A percentile compares a stretch with the other conserved stretches of the same genome.
These are phyloP conservation scores for Geotrichum aggregatum DNA, from an alignment of 1,139 yeast species.

Conservation along the genomic window DNA sequence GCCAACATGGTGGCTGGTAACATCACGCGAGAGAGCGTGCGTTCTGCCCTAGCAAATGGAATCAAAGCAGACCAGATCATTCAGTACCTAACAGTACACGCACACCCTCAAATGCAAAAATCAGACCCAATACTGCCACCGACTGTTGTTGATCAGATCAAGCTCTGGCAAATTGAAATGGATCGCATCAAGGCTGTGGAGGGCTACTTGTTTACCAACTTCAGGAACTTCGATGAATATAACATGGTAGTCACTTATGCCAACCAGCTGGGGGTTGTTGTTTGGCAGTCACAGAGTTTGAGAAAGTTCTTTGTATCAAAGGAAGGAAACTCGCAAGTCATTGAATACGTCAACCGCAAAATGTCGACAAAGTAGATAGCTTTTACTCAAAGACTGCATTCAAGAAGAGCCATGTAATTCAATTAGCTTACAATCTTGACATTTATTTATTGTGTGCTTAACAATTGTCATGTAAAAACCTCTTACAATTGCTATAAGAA, in stretches of 20 bases:
- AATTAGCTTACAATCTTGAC: neutral
- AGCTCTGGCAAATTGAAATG: conserved; percentile 91
- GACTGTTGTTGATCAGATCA: conserved; percentile 91
- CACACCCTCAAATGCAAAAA: conserved; percentile 83
- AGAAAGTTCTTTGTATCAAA: conserved; percentile 71
- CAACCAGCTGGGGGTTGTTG: conserved; percentile 79
- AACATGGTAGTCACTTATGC: conserved; percentile 73
- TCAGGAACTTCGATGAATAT: conserved; percentile 71
- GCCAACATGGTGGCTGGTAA: conserved; percentile 92
- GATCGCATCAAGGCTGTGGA: conserved; percentile 86
- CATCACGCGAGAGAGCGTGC: conserved; percentile 84
- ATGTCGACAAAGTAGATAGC: conserved; percentile 17
- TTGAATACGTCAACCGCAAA: conserved; percentile 76
- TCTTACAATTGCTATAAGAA: no score
- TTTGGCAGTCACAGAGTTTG: conserved; percentile 75
- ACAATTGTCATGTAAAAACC: no score
- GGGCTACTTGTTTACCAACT: conserved; percentile 86
- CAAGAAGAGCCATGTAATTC: neutral
- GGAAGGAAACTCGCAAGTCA: conserved; percentile 84
- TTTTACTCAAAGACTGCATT: neutral
- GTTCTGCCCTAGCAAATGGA: conserved; percentile 80
- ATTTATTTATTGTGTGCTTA: neutral
- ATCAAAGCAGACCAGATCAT: conserved; percentile 94
- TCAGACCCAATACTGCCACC: conserved; percentile 65
- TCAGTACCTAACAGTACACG: conserved; percentile 82